Evolutionary conservation across 2,329 filamentous ascomycete genomes (phyloP).

Genomic region (Claviceps quebecensis): DNA sequence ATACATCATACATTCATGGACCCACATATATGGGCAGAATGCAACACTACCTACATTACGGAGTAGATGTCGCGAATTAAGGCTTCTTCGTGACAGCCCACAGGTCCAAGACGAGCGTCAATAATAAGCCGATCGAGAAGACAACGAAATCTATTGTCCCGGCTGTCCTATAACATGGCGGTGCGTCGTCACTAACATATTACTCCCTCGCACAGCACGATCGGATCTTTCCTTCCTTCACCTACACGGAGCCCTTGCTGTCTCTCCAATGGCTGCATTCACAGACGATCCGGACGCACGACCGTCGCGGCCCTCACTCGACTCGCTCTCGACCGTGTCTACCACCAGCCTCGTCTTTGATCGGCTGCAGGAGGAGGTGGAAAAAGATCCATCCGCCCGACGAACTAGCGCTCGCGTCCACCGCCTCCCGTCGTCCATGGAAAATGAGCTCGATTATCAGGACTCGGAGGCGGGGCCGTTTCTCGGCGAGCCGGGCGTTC

Average conservation of each 20-base stretch:
- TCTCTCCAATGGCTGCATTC: constrained; percentile 5
- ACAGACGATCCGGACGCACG: constrained; percentile 9
- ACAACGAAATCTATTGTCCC: not conserved
- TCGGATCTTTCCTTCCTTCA: not conserved
- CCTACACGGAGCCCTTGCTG: not conserved
- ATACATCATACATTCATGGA: too few species aligned
- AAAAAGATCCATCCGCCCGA: constrained; percentile 15
- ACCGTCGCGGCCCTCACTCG: constrained; percentile 26
- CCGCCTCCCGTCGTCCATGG: constrained; percentile 16
- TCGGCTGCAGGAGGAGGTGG: constrained; percentile 46
- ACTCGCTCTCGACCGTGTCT: constrained; percentile 62
- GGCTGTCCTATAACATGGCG: not conserved
- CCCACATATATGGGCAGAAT: too few species aligned
- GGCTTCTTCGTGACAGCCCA: not conserved
- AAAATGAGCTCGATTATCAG: constrained; percentile 16
- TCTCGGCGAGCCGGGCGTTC: constrained; percentile 23
- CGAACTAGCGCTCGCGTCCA: constrained; percentile 9
- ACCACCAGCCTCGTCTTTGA: constrained; percentile 76
- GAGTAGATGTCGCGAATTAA: too few species aligned
- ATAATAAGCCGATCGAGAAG: not conserved
- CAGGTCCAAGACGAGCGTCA: not conserved
- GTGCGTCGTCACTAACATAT: not conserved
- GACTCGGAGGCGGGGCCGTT: constrained; percentile 41
- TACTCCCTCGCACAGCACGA: not conserved
- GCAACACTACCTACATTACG: too few species aligned